Evolutionary conservation across 1,284 basidiomycete species (phyloP).

Genomic region (Meira nashicola): DNA sequence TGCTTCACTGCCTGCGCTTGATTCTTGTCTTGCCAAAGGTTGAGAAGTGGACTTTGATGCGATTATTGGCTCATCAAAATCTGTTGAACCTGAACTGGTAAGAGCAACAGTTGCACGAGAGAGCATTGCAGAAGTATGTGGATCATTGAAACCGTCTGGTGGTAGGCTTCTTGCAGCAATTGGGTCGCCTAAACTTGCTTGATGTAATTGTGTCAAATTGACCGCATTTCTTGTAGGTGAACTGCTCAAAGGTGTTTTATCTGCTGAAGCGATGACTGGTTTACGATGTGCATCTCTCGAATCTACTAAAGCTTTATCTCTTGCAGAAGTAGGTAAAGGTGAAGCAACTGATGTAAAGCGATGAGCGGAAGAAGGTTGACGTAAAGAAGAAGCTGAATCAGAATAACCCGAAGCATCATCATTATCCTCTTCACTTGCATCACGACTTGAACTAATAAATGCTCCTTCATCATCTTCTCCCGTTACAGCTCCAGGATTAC

Average conservation of each 20-base stretch:
- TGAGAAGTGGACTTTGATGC: not conserved
- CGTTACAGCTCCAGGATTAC: too few species aligned
- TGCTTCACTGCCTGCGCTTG: slow-evolving; percentile 14
- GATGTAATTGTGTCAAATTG: slow-evolving; percentile 5
- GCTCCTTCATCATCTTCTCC: slow-evolving; percentile 4
- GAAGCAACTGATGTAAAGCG: not conserved
- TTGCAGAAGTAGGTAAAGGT: slow-evolving; percentile 16
- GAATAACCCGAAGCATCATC: slow-evolving; percentile 15
- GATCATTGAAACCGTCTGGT: slow-evolving; percentile 14
- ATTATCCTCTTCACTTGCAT: slow-evolving; percentile 15
- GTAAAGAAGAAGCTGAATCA: slow-evolving; percentile 15
- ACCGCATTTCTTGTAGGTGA: slow-evolving; percentile 12
- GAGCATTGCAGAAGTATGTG: slow-evolving; percentile 25
- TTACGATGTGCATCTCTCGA: slow-evolving; percentile 12
- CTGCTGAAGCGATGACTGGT: not conserved
- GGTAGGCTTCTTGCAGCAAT: slow-evolving; percentile 17
- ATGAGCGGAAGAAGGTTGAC: slow-evolving; percentile 2
- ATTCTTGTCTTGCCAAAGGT: not conserved
- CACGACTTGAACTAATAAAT: slow-evolving; percentile 11
- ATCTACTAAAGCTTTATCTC: slow-evolving; percentile 15
- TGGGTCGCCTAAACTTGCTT: not conserved
- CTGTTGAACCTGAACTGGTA: slow-evolving; percentile 29
- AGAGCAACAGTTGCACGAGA: slow-evolving; percentile 30
- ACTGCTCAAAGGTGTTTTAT: slow-evolving; percentile 11
- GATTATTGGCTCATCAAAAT: slow-evolving; percentile 12